Evolutionary conservation across 108 stramenopile species (phyloP), one percentile per base, ranked within the genome.

Genomic region (Epithemia pelagica): DNA sequence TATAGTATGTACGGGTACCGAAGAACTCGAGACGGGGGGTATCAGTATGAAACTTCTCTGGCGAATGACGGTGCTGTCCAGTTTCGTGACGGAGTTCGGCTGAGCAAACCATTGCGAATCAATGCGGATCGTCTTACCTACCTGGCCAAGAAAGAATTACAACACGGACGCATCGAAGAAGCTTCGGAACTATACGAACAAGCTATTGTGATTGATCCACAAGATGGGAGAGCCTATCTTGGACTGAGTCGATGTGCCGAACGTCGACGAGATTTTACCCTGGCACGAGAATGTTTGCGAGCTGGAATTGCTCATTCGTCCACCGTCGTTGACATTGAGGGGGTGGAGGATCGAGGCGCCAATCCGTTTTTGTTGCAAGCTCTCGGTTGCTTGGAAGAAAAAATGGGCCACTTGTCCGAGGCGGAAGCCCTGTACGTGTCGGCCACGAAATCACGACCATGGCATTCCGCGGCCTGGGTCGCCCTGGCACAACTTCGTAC

Each of bases 381-480:
- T 23, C 76, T 91, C 23, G 93, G 93, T 0, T 71, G 84, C 5
- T 59, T 91, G 61, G 88, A 95, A 74, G 90, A 95, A 76, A 80
- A 79, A 59, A 52, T 76, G 32, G 93, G 93, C 27, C 72, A 83
- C 64, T 73, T 91, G 33, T 55, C 83, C 24, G 74, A 81, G 61
- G 93, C 93, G 5, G 93, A 94, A 66, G 72, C 81, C 15, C 59
- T 88, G 29, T 94, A 89, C 62, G 66, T 89, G 24, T 71, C 77
- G 54, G 88, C 88, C 1, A 75, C 76, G 21, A 71, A 74, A 61
- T 83, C 83, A 25, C 63, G 85, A 24, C 88, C 92, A 28, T 87
- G 84, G n/a, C 89, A 94, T 74, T 89, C 89, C 0, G 92, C 92
- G 0, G 83, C 83, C 19, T 94, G 90, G 92, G 86, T 94, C 0